Base-by-base conservation (phyloP, 768 basidiomycete species). In the Boletus insuetus region DNA sequence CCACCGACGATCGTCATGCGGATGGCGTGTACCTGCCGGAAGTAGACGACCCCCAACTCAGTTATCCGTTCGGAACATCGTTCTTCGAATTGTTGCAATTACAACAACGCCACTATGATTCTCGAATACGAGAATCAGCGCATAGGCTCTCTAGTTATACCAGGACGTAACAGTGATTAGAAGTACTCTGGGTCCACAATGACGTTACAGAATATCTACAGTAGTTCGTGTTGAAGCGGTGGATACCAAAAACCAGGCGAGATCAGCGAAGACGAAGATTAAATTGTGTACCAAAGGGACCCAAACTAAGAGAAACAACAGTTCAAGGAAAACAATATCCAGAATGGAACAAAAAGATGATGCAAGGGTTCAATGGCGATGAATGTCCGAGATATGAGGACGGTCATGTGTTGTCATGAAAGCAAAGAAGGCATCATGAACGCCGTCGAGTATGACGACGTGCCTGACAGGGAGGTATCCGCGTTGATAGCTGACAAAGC, bases 21-120 rank as follows among this genome's bases (percentile, higher is more conserved):
- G 87, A 94, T 69, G 97, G 97, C 4, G 77, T 91, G 29, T 97
- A 95, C 71, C 82, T 87, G 26, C 81, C 89, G 0, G 86, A 93
- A 49, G 75, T 96, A 42, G 90, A 96, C 64, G 95, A 98, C 73
- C 94, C 94, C 46, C 87, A 92, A 64, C 75, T 93, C 31, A 82
- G 81, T 63, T 83, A 86, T 69, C 82, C 92, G 35, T 92, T 96
- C 66, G 89, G 85, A 46, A 86, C 91, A 32, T 89, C 83, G 43
- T 87, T 93, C 63, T 98, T 86, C 82, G 97, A 99, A 74, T 72
- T 95, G 53, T 74, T 86, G 58, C 71, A 87, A 55, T 78, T 91
- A 47, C 75, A 76, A 58, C 69, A 73, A 60, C 75, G 74, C 32
- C 85, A 91, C 69, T 82, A 78, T 67, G 89, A 95, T 71, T 72